Conservation (phyloP, 1,284 basidiomycete species). For the Cronartium ribicola region DNA sequence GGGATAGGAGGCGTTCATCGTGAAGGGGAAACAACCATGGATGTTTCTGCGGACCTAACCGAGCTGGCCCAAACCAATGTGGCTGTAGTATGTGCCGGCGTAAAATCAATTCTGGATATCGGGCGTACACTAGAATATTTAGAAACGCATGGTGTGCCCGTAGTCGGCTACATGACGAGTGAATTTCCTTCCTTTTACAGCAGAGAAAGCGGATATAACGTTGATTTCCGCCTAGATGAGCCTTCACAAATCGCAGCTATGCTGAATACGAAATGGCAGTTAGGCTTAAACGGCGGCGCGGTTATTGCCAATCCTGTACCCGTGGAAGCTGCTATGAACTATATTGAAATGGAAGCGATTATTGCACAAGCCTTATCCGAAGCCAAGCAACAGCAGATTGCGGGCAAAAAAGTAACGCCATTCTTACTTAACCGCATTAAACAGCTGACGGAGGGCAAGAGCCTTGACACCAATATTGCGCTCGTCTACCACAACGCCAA, state of each 20-base stretch:
- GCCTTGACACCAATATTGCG: slow-evolving; percentile 69
- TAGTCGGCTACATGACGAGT: no score
- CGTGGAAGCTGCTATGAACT: no score
- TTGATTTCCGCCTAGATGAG: no score
- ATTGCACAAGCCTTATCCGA: no score
- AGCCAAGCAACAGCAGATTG: no score
- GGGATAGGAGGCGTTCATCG: slow-evolving; percentile 82
- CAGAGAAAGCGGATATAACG: no score
- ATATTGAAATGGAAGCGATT: no score
- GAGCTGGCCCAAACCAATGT: slow-evolving; percentile 74
- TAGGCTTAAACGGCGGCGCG: slow-evolving; percentile 32
- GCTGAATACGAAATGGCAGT: no score
- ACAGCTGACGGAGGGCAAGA: slow-evolving; percentile 72
- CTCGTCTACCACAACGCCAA: no score
- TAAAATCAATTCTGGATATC: slow-evolving; percentile 94
- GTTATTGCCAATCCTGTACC: slow-evolving; percentile 89
- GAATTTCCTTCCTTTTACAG: no score
- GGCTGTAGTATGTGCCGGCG: slow-evolving; percentile 85
- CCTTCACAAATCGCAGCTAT: no score
- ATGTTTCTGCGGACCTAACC: slow-evolving; percentile 83
- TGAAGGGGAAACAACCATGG: slow-evolving; percentile 86
- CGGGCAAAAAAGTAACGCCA: slow-evolving; percentile 93
- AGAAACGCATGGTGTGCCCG: no score
- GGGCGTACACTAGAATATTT: slow-evolving; percentile 88
- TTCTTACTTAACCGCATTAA: slow-evolving; percentile 84